Base-by-base conservation (phyloP, 2,329 filamentous ascomycete species). In the Aspergillus sclerotialis region DNA sequence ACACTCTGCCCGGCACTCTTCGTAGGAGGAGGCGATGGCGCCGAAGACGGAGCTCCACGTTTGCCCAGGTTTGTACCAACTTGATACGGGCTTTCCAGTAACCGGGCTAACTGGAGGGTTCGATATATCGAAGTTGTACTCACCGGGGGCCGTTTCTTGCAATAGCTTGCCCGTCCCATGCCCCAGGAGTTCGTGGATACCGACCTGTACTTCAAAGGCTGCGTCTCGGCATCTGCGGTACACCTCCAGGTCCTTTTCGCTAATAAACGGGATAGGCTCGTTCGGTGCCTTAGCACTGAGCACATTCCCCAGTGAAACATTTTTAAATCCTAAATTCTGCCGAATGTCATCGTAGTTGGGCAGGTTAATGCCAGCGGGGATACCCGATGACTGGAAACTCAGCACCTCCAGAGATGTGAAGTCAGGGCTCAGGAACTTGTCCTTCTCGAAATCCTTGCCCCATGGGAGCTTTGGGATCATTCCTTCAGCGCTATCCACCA, bases 1-100 rank as follows among this genome's bases (percentile, higher is more conserved):
- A 50, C 88, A 84, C 60, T 96, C 90, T 4, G 90, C 90, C 36
- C 90, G 80, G 60, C 90, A 96, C 63, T 96, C 90, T 63, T 96
- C 90, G 53, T 94, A 95, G 11, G 82, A 85, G 3, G 83, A 86
- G 24, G 89, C 87, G 44, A 93, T 78, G 40, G 84, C 78, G 16
- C 89, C 88, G 54, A 96, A 96, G 0, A 94, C 86, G 4, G 82
- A 87, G 36, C 86, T 84, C 89, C 89, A 96, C 0, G 90, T 96
- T 63, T 95, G 86, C 3, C 88, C 88, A 2, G 87, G 87, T 63
- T 92, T 94, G 69, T 96, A 96, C 80, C 84, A 95, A 1, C 82
- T 86, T 2, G 75, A 76, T 30, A 95, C 72, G 1, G 84, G 84
- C 61, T 90, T 82, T 40, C 77, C 72, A 4, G 79, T 85, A 26